A percentile compares a stretch with the other conserved stretches of the same genome.
Evolutionary conservation across 2,329 filamentous ascomycete species (phyloP).

Genomic region (Apiospora kogelbergensis): DNA sequence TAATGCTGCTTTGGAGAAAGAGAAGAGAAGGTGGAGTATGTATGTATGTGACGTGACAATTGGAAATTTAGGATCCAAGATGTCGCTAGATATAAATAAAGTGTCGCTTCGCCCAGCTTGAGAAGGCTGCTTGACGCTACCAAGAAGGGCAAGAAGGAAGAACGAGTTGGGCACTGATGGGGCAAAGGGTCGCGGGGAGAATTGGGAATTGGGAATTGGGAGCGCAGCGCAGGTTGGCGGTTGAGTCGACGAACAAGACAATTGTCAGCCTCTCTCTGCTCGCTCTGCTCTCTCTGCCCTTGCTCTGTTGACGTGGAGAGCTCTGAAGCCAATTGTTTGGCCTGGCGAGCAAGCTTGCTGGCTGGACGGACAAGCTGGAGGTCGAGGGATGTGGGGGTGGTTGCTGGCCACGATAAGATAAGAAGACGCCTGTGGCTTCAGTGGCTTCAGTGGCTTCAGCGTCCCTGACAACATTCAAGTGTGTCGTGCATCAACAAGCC

Average conservation of each 20-base stretch:
- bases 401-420: neutral
- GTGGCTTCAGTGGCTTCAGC: too few species aligned
- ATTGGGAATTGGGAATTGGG: too few species aligned
- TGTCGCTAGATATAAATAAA: neutral
- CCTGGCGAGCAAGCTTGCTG: neutral
- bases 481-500: too few species aligned
- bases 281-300: too few species aligned
- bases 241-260: slow-evolving; percentile 1
- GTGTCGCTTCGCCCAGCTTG: neutral
- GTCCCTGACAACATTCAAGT: too few species aligned
- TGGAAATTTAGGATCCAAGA: neutral
- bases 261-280: neutral
- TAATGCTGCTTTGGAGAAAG: neutral
- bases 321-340: slow-evolving; percentile 5
- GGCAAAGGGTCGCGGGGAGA: neutral
- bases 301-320: slow-evolving; percentile 5
- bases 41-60: neutral
- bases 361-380: neutral
- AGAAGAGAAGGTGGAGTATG: neutral
- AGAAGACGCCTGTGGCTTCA: neutral
- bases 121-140: neutral
- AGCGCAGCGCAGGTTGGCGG: neutral
- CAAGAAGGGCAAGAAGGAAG: neutral
- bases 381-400: neutral
- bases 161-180: neutral